A percentile compares a stretch with the other conserved stretches of the same genome.
Conservation (phyloP, 78 protist genomes). For the Emiliania huxleyi region DNA sequence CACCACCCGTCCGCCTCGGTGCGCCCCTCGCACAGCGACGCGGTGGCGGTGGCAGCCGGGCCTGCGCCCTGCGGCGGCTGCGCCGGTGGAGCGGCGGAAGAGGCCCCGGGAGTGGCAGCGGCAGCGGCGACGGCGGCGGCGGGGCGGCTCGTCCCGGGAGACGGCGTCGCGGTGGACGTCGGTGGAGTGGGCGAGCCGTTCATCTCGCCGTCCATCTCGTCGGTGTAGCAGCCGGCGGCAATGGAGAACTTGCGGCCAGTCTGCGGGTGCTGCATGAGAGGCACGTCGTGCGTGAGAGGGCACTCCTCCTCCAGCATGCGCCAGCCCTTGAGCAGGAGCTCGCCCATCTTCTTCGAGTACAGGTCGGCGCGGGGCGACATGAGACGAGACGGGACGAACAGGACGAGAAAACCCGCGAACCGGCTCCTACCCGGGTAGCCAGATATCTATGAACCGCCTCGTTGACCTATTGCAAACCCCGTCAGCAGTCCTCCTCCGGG, state of each 20-base stretch:
- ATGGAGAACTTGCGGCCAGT: constrained; percentile 15
- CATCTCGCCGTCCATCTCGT: neutral
- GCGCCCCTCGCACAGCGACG: neutral
- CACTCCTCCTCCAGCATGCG: constrained; percentile 6
- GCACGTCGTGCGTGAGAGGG: constrained; percentile 20
- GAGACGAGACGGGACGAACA: too few species aligned
- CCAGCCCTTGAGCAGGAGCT: neutral
- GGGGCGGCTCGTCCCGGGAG: neutral
- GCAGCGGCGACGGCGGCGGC: neutral
- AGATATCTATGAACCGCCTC: too few species aligned
- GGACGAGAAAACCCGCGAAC: too few species aligned
- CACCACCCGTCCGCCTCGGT: neutral
- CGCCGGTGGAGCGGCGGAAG: neutral
- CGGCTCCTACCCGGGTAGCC: too few species aligned
- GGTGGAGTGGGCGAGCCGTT: neutral
- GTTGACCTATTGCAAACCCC: too few species aligned
- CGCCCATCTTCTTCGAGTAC: neutral
- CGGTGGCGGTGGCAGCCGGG: too few species aligned
- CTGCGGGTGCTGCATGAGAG: neutral
- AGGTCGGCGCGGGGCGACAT: neutral
- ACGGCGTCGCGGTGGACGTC: neutral
- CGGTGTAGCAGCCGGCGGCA: neutral
- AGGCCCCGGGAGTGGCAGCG: neutral
- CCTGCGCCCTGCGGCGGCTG: neutral
- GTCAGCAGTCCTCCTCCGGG: too few species aligned